phyloP scores from a whole-genome alignment of 768 basidiomycete genomes.

The Mycena chlorophos region DNA sequence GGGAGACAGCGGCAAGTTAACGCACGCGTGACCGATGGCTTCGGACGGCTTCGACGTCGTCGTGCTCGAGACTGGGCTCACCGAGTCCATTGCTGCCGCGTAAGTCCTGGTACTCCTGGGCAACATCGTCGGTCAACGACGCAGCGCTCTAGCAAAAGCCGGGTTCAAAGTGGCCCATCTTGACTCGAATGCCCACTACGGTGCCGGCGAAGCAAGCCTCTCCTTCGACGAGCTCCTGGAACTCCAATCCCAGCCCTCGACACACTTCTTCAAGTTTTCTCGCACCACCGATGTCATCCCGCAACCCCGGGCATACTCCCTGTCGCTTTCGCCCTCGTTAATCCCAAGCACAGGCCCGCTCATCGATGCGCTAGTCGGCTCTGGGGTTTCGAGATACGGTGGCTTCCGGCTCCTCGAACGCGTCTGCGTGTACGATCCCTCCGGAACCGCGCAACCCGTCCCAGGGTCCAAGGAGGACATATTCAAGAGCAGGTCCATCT shows the following conservation, averaged over 20 bases:
- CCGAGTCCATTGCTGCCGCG: slow-evolving; percentile 88
- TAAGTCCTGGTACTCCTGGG: slow-evolving; percentile 42
- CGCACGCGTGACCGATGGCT: slow-evolving; percentile 39
- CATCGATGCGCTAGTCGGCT: slow-evolving; percentile 75
- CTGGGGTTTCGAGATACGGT: slow-evolving; percentile 89
- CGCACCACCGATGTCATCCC: slow-evolving; percentile 45
- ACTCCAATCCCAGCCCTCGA: slow-evolving; percentile 37
- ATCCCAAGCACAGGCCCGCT: slow-evolving; percentile 78
- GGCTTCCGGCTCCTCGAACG: slow-evolving; percentile 82
- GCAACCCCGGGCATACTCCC: slow-evolving; percentile 74
- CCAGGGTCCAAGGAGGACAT: slow-evolving; percentile 92
- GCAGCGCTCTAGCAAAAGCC: slow-evolving; percentile 84
- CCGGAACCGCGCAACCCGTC: slow-evolving; percentile 57
- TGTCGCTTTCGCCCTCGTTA: slow-evolving; percentile 82
- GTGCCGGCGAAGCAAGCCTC: slow-evolving; percentile 77
- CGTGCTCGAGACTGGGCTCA: slow-evolving; percentile 75
- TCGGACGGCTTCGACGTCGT: slow-evolving; percentile 73
- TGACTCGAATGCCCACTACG: slow-evolving; percentile 84
- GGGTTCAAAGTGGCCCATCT: slow-evolving; percentile 88
- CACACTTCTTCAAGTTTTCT: slow-evolving; percentile 49
- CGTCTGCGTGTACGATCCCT: slow-evolving; percentile 56
- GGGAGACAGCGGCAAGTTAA: too few relatives aligned
- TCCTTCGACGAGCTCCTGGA: slow-evolving; percentile 85
- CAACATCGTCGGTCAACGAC: slow-evolving; percentile 15
- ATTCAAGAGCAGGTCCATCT: slow-evolving; percentile 80